phyloP scores from a whole-genome alignment of 2,329 filamentous ascomycete species.

The Emergomyces orientalis region DNA sequence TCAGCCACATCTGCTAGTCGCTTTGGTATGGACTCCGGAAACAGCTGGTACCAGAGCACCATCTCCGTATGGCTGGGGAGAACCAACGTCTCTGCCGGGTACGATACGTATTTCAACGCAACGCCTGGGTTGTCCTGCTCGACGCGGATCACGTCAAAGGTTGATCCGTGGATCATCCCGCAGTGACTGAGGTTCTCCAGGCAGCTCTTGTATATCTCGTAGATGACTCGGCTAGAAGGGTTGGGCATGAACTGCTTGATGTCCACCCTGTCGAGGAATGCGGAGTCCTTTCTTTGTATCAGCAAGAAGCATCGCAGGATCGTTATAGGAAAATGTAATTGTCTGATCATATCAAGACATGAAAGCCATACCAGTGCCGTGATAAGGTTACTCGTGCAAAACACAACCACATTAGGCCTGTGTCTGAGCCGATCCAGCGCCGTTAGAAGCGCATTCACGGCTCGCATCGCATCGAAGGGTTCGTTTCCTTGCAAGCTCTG shows the following conservation, averaged over 20 bases:
- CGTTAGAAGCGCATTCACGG: slow-evolving; percentile 43
- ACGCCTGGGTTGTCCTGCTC: slow-evolving; percentile 20
- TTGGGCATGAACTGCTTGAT: slow-evolving; percentile 38
- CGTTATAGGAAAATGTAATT: not conserved
- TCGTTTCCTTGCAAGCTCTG: slow-evolving; percentile 34
- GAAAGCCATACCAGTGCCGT: slow-evolving; percentile 29
- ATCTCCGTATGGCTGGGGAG: slow-evolving; percentile 24
- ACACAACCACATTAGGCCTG: slow-evolving; percentile 38
- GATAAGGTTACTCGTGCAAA: slow-evolving; percentile 45
- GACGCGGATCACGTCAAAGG: slow-evolving; percentile 22
- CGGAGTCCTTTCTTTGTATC: slow-evolving; percentile 28
- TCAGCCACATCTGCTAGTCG: slow-evolving; percentile 23
- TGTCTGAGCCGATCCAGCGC: slow-evolving; percentile 38
- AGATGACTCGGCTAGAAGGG: slow-evolving; percentile 34
- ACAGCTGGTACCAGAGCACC: slow-evolving; percentile 24
- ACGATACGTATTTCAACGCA: slow-evolving; percentile 24
- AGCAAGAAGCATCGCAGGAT: not conserved
- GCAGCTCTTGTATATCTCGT: slow-evolving; percentile 42
- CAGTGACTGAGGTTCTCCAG: slow-evolving; percentile 37
- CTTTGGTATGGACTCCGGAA: slow-evolving; percentile 22
- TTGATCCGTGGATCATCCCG: slow-evolving; percentile 26
- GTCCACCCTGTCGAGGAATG: slow-evolving; percentile 43
- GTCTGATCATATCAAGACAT: not conserved
- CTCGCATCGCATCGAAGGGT: slow-evolving; percentile 39
- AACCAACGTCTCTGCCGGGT: slow-evolving; percentile 17